phyloP scores from a whole-genome alignment of 179 eudicot genomes.

The Heliamphora pulchella region DNA sequence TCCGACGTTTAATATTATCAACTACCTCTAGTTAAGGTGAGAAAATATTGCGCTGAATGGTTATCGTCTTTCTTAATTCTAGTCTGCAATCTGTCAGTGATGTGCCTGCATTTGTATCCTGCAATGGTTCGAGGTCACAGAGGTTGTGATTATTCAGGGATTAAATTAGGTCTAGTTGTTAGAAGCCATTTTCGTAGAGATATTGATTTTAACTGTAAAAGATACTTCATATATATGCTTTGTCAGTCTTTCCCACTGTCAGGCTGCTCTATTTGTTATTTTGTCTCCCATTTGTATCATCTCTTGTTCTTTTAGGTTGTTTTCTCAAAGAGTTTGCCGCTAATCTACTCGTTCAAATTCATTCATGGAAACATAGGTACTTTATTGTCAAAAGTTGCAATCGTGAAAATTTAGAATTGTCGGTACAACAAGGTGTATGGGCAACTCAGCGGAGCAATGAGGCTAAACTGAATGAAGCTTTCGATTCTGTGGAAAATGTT shows the following conservation, averaged over 20 bases:
- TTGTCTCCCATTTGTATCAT: not conserved
- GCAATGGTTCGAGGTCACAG: not conserved
- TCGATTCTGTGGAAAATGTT: conserved; percentile 91
- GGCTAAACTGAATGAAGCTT: conserved; percentile 96
- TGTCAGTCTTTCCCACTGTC: not conserved
- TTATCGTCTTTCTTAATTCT: not conserved
- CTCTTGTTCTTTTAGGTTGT: not conserved
- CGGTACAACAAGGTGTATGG: conserved; percentile 99
- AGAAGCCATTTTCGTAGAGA: not conserved
- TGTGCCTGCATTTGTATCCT: not conserved
- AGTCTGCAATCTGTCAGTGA: not conserved
- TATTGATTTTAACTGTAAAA: not conserved
- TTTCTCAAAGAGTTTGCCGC: conserved; percentile 13
- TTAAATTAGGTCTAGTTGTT: not conserved
- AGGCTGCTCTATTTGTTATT: not conserved
- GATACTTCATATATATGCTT: not conserved
- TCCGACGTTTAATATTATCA: not conserved
- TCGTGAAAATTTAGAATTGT: conserved; percentile 91
- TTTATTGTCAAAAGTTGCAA: conserved; percentile 98
- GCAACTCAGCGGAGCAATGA: conserved; percentile 99
- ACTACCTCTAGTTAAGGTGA: not conserved
- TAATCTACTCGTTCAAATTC: conserved; percentile 25
- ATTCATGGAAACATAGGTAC: conserved; percentile 49
- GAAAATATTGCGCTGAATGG: not conserved
- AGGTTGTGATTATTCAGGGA: not conserved